phyloP scores from a whole-genome alignment of 345 rosid species.

The thale cress (Arabidopsis thaliana) region DNA sequence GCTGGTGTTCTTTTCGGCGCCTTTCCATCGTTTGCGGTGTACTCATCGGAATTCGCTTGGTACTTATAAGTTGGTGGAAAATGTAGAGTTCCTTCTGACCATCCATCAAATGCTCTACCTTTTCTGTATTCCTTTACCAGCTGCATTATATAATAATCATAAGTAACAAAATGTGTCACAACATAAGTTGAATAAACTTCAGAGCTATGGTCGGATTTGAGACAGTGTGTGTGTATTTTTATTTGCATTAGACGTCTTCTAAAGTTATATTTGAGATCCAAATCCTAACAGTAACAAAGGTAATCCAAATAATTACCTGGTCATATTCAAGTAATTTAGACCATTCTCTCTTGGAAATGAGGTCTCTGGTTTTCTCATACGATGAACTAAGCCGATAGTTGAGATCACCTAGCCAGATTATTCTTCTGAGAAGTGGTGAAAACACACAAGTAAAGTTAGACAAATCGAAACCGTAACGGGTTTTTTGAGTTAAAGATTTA shows the following conservation, averaged over 20 bases:
- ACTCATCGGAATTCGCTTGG: constrained; percentile 75
- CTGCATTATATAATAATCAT: constrained; percentile 44
- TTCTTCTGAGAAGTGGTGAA: constrained; percentile 60
- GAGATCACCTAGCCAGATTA: constrained; percentile 94
- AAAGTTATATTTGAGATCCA: neutral
- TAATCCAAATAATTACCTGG: constrained; percentile 60
- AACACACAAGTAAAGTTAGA: constrained; percentile 12
- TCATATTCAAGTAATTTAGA: constrained; percentile 69
- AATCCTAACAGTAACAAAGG: neutral
- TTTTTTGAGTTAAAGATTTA: neutral
- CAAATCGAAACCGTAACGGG: neutral
- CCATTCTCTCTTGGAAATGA: constrained; percentile 73
- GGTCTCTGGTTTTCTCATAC: constrained; percentile 67
- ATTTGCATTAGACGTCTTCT: neutral
- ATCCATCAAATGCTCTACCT: constrained; percentile 89
- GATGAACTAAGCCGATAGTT: constrained; percentile 85
- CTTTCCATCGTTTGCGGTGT: constrained; percentile 73
- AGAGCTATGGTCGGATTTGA: neutral
- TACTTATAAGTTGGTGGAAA: constrained; percentile 96
- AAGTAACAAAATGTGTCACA: neutral
- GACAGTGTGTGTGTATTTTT: neutral
- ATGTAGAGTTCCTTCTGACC: constrained; percentile 79
- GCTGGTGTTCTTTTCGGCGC: constrained; percentile 77
- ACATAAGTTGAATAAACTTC: neutral
- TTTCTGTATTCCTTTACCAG: constrained; percentile 71